phyloP scores from a whole-genome alignment of 2,329 filamentous ascomycete species.

The Daldinia sp. region DNA sequence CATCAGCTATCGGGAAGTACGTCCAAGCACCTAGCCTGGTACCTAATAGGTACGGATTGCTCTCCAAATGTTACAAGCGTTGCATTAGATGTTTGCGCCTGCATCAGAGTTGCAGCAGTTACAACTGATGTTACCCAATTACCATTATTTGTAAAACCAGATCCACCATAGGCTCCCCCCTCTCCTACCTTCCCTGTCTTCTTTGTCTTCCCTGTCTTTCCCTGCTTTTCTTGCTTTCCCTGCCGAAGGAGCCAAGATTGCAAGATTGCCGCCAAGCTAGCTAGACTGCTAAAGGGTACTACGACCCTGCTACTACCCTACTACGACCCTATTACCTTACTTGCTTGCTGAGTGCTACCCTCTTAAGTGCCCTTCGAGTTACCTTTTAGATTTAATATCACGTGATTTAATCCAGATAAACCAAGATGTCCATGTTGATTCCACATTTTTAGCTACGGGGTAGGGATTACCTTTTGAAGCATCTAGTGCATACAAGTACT shows the following conservation, averaged over 20 bases:
- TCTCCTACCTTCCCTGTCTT: constrained; percentile 9
- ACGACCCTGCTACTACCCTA: neutral
- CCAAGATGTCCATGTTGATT: constrained; percentile 14
- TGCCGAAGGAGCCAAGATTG: constrained; percentile 20
- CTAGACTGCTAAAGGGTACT: constrained; percentile 11
- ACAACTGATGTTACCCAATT: constrained; percentile 18
- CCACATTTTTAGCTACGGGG: constrained; percentile 11
- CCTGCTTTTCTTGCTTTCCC: constrained; percentile 11
- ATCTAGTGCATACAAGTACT: no score
- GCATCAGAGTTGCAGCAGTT: constrained; percentile 4
- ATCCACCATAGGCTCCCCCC: constrained; percentile 28
- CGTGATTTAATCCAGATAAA: constrained; percentile 14
- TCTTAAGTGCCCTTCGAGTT: neutral
- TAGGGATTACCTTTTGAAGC: no score
- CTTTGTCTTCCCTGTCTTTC: neutral
- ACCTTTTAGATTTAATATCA: constrained; percentile 11
- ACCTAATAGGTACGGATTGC: constrained; percentile 2
- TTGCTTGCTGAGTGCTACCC: neutral
- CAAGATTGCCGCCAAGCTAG: constrained; percentile 17
- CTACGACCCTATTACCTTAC: neutral
- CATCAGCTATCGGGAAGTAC: neutral
- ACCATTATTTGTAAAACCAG: constrained; percentile 38
- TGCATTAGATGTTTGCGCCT: constrained; percentile 8
- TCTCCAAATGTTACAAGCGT: neutral
- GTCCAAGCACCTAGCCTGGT: neutral